Base-by-base conservation (phyloP, 2,329 filamentous ascomycete species). In the Thyridium curvatum region DNA sequence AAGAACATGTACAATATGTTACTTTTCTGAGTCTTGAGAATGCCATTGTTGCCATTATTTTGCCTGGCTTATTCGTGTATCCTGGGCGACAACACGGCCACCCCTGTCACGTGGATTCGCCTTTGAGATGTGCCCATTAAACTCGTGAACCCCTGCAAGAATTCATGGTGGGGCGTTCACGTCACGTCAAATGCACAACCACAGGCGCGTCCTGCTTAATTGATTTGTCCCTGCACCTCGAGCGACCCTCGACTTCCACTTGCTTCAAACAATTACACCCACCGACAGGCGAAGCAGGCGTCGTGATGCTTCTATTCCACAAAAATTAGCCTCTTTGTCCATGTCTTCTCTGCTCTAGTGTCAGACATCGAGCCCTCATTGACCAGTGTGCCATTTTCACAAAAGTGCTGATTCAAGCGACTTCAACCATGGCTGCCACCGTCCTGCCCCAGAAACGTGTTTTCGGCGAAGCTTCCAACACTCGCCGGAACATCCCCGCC, bases 381-480 rank as follows among this genome's bases (percentile, higher is more conserved):
- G 29, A 34, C 34, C 10, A 35, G 17, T 9, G 10, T 5, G 34
- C 21, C 21, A n/a, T n/a, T n/a, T n/a, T n/a, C n/a, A n/a, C n/a
- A n/a, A n/a, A n/a, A n/a, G n/a, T n/a, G n/a, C n/a, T n/a, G n/a
- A n/a, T n/a, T 28, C 31, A 15, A 26, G 8, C n/a, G 30, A 17
- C 21, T 37, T 37, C 29, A 41, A 50, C 42, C 52, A 77, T 77
- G 72, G 59, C 71, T 46, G 62, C 69, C 43, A 58, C 67, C 44
- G 56, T 73, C 43, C 61, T 80, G 40, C 78, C 84, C 39, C 79
- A 85, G 62, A 89, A 89, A 67, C 79, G 85, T 55, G 79, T 84
- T 51, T 69, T 88, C 35, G 79, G 74, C 47, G 84, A 88, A 55
- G 69, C 77, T 43, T 77, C 79, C 42, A 84, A 74, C 52, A 71